Base-by-base conservation (phyloP, 2,329 filamentous ascomycete species). In the Cercospora zeina region DNA sequence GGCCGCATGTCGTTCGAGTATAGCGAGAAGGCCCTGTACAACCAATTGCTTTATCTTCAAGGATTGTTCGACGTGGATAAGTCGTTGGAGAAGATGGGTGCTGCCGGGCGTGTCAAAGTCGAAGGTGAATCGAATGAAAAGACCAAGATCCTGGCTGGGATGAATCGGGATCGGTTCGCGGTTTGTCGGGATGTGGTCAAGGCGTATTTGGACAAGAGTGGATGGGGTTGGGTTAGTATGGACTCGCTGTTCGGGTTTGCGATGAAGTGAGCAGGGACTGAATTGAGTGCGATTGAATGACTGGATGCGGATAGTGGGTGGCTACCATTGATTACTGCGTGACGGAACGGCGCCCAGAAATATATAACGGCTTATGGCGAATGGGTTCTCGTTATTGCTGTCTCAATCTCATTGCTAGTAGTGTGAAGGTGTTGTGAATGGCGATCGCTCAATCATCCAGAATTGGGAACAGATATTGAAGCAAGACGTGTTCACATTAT, bases 1-100 rank as follows among this genome's bases (percentile, higher is more conserved):
- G 95, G 95, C 19, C 86, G 86, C 54, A 97, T 99, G 93, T 81
- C 85, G 21, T 97, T 93, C 74, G 92, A 96, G 78, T 89, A 90
- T 72, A 83, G 85, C 0, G 95, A 97, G 79, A 93, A 95, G 78
- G 88, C 89, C 71, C 83, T 97, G 62, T 97, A 97, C 79, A 97
- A 96, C 76, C 95, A 99, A 78, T 82, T 99, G 42, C 79, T 97
- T 59, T 99, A 96, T 79, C 89, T 93, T 74, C 85, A 89, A 31
- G 84, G 84, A 54, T 78, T 97, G 59, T 99, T 92, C 81, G 93
- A 99, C 76, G 89, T 96, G 2, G 93, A 97, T 65, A 91, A 90
- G 77, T 89, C 89, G 13, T 85, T 85, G 67, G 73, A 75, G 19
- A 77, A 74, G 50, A 80, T 74, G 59, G 65, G 66, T 16, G 67